Conservation (phyloP, 139 green algal species). For the Volvox africanus region DNA sequence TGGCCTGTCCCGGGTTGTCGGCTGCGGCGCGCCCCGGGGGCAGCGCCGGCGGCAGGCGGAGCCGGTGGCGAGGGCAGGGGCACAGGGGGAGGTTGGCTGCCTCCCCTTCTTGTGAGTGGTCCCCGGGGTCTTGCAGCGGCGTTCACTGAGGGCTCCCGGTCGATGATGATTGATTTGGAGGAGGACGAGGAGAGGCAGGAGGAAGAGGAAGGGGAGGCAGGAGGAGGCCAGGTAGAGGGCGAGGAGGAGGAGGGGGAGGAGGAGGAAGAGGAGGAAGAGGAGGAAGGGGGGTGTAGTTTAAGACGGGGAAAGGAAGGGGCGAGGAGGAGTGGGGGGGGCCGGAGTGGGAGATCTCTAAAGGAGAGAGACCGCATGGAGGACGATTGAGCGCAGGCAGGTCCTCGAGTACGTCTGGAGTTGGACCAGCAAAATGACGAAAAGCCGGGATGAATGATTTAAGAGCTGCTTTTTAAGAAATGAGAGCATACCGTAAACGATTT, state of each 20-base stretch:
- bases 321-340: background rate
- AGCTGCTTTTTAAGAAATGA: too few relatives aligned
- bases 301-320: background rate
- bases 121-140: constrained; percentile 45
- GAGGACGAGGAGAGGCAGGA: constrained; percentile 58
- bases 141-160: constrained; percentile 1
- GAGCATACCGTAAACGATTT: too few relatives aligned
- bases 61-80: background rate
- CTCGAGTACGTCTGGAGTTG: too few relatives aligned
- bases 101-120: constrained; percentile 43
- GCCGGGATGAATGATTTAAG: too few relatives aligned
- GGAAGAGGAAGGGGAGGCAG: constrained; percentile 32
- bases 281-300: background rate
- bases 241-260: background rate
- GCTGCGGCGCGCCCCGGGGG: background rate
- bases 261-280: background rate
- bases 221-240: constrained; percentile 6
- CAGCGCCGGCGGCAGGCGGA: background rate
- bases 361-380: too few relatives aligned
- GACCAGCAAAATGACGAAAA: too few relatives aligned
- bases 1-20: constrained; percentile 23
- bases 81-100: background rate
- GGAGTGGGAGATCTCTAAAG: too few relatives aligned
- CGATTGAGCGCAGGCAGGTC: too few relatives aligned
- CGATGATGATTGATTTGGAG: constrained; percentile 50